Percentiles rank a stretch among this genome's conserved stretches.
Evolutionary conservation across 129 eudicot genomes (phyloP).

Genomic region (Chrysanthemum makinoi): DNA sequence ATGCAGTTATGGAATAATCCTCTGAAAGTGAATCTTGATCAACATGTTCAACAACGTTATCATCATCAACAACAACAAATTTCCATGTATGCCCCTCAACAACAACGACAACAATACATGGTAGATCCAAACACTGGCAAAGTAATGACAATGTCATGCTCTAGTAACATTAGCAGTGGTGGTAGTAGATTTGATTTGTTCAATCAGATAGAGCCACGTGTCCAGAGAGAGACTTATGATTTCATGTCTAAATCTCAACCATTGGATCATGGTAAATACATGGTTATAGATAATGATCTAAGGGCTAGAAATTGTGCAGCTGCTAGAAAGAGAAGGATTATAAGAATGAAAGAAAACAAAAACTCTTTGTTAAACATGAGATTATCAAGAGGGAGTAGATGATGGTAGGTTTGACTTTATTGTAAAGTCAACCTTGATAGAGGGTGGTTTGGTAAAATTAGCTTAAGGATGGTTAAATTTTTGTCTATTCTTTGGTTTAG

Average conservation of each 20-base stretch:
- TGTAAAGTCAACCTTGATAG: conserved; percentile 13
- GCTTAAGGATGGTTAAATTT: conserved; percentile 16
- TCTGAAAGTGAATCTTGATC: conserved; percentile 20
- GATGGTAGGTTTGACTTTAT: conserved; percentile 24
- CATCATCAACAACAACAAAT: conserved; percentile 32
- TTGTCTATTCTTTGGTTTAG: conserved; percentile 20
- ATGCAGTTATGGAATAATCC: conserved; percentile 18
- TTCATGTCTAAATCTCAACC: conserved; percentile 36
- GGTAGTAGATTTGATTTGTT: conserved; percentile 29
- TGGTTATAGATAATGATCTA: conserved; percentile 27
- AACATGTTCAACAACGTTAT: conserved; percentile 17
- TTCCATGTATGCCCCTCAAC: conserved; percentile 28
- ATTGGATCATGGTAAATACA: conserved; percentile 32
- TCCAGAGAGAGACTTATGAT: conserved; percentile 34
- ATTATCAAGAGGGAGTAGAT: conserved; percentile 23
- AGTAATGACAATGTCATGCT: conserved; percentile 20
- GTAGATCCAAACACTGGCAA: conserved; percentile 29
- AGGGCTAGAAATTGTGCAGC: conserved; percentile 39
- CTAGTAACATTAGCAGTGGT: conserved; percentile 27
- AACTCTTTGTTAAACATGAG: conserved; percentile 22
- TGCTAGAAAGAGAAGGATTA: conserved; percentile 44
- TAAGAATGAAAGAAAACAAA: conserved; percentile 41
- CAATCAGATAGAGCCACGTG: conserved; percentile 39
- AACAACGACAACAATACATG: conserved; percentile 21
- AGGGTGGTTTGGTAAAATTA: conserved; percentile 26